phyloP scores from a whole-genome alignment of 306 rosid species.

The Senna tora region DNA sequence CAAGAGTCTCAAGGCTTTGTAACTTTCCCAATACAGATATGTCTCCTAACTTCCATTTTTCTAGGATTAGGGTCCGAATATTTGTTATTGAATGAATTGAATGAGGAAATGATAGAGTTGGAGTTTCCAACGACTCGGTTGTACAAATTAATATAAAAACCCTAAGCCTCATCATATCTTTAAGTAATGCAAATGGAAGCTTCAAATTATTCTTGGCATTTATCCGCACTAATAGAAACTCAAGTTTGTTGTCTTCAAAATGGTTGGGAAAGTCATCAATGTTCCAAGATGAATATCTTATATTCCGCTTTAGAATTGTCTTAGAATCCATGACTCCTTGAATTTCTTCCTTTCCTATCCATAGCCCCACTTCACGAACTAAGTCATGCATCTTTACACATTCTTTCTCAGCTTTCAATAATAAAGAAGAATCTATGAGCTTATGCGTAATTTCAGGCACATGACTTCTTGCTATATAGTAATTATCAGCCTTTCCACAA shows the following conservation, averaged over 20 bases:
- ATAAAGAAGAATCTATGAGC: constrained; percentile 34
- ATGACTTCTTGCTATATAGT: constrained; percentile 16
- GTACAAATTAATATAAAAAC: not conserved
- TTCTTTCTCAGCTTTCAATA: not conserved
- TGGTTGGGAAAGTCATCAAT: not conserved
- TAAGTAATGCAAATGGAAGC: not conserved
- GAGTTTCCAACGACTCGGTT: too few species aligned
- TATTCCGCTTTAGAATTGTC: not conserved
- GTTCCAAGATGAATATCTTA: constrained; percentile 24
- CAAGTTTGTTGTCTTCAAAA: constrained; percentile 19
- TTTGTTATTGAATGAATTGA: constrained; percentile 5
- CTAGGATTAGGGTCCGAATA: not conserved
- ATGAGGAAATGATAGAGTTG: not conserved
- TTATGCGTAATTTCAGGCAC: not conserved
- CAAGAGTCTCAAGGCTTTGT: constrained; percentile 30
- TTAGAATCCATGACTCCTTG: not conserved
- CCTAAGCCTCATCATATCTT: constrained; percentile 22
- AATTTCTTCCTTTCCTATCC: not conserved
- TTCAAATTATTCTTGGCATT: not conserved
- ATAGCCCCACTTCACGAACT: constrained; percentile 28
- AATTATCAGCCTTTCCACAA: not conserved
- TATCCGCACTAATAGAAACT: not conserved
- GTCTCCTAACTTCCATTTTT: accelerated
- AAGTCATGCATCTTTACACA: constrained; percentile 39
- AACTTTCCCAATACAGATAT: constrained; percentile 12